A percentile compares a stretch with the other conserved stretches of the same genome.
Conservation (phyloP, 371 early-diverging fungal species). For the Rhizoclosmatium hyalinum region DNA sequence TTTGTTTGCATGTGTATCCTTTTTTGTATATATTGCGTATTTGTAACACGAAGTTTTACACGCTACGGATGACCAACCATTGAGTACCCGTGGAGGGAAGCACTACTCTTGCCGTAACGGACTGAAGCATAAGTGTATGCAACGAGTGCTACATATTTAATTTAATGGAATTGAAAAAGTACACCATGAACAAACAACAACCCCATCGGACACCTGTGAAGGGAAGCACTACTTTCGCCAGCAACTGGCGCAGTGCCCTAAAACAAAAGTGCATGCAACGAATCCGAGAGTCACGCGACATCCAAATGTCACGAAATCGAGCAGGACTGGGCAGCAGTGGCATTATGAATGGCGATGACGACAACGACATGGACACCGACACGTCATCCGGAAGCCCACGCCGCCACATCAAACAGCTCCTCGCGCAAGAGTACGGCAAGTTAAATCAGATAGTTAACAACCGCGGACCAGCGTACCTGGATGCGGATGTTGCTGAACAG, state of each 20-base stretch:
- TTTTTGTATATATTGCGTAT: too few species aligned
- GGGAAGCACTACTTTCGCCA: not conserved
- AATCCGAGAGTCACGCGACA: not conserved
- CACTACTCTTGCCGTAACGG: not conserved
- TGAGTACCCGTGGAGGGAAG: not conserved
- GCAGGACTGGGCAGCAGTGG: not conserved
- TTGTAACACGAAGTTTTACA: too few species aligned
- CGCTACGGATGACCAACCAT: not conserved
- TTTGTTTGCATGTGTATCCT: too few species aligned
- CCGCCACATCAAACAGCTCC: not conserved
- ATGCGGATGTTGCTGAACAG: slow-evolving; percentile 14
- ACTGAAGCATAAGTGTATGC: slow-evolving; percentile 21
- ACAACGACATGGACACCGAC: not conserved
- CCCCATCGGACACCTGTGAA: slow-evolving; percentile 19
- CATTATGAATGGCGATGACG: not conserved
- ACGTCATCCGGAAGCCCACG: not conserved
- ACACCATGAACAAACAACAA: not conserved
- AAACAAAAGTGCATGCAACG: slow-evolving; percentile 22
- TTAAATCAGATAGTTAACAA: not conserved
- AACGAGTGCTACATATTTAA: too few species aligned
- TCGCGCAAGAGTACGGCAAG: not conserved
- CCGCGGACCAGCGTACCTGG: not conserved
- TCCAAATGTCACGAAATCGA: too few species aligned
- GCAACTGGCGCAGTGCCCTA: not conserved
- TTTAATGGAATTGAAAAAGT: too few species aligned